Evolutionary conservation across 2,329 filamentous ascomycete species (phyloP).

Genomic region (Pochonia chlamydosporia): DNA sequence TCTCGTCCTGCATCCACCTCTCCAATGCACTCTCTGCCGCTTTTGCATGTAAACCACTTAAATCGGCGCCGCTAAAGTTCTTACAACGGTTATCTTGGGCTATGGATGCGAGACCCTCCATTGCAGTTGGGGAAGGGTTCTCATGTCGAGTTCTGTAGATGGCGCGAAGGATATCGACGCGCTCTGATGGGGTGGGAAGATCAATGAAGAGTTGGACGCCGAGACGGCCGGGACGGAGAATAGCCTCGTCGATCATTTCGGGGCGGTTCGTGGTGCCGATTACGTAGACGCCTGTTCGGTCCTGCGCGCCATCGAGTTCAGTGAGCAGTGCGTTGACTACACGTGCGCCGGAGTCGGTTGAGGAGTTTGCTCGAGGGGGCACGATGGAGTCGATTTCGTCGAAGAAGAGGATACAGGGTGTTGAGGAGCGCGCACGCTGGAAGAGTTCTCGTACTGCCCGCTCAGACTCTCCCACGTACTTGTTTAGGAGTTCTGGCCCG

Average conservation of each 20-base stretch:
- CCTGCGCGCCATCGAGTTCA: constrained; percentile 81
- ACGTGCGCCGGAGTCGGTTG: constrained; percentile 77
- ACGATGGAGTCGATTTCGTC: constrained; percentile 94
- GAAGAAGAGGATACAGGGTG: constrained; percentile 95
- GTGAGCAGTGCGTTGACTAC: constrained; percentile 95
- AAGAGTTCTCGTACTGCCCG: constrained; percentile 90
- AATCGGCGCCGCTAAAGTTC: constrained; percentile 68
- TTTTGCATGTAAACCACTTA: constrained; percentile 43
- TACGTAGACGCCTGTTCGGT: constrained; percentile 81
- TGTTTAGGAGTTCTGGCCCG: constrained; percentile 92
- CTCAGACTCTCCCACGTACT: constrained; percentile 95
- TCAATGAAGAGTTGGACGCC: constrained; percentile 88
- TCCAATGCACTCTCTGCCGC: constrained; percentile 44
- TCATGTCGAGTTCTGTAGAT: constrained; percentile 43
- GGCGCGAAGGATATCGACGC: constrained; percentile 79
- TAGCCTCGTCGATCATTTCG: constrained; percentile 93
- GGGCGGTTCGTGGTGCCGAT: constrained; percentile 93
- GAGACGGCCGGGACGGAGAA: constrained; percentile 85
- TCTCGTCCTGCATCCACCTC: constrained; percentile 27
- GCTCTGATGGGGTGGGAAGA: constrained; percentile 69
- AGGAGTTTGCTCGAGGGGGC: constrained; percentile 70
- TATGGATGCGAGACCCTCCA: constrained; percentile 53
- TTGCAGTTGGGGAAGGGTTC: constrained; percentile 35
- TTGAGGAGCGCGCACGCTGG: constrained; percentile 73
- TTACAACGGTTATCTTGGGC: constrained; percentile 63